Percentiles rank a stretch among this genome's conserved stretches.
These are phyloP conservation scores for Phytophthora kernoviae DNA, from an alignment of 352 stramenopile species.

Conservation along the genomic window DNA sequence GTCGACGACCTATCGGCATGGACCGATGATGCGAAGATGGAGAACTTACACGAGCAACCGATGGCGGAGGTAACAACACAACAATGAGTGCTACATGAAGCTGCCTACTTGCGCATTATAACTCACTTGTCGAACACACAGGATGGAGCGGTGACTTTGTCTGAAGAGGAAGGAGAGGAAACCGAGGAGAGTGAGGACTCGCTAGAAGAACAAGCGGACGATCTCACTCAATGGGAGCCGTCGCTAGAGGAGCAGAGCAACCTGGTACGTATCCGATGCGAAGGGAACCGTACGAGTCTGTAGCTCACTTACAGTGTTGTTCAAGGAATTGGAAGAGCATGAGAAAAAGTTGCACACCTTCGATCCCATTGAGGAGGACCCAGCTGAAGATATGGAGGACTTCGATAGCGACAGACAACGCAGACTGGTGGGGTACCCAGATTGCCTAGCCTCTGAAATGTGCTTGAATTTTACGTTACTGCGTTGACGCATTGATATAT, in stretches of 20 bases:
- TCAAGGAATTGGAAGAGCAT: conserved; percentile 11
- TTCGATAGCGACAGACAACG: conserved; percentile 12
- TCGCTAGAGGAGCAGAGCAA: background rate
- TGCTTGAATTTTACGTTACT: background rate
- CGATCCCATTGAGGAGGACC: background rate
- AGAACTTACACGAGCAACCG: background rate
- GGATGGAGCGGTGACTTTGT: background rate
- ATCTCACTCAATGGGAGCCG: background rate
- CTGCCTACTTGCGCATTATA: background rate
- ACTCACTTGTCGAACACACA: background rate
- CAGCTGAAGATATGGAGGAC: background rate
- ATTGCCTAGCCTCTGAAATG: background rate
- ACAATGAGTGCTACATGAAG: background rate
- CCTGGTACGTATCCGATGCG: background rate
- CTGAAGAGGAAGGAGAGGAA: background rate
- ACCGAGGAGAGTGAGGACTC: background rate
- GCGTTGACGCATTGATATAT: no score
- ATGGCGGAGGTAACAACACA: background rate
- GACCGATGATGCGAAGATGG: background rate
- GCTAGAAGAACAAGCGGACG: background rate
- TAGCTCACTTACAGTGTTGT: background rate
- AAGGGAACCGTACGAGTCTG: background rate
- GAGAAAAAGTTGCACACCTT: conserved; percentile 1
- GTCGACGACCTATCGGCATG: background rate
- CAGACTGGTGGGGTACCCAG: conserved; percentile 15